Evolutionary conservation across 2,329 filamentous ascomycete genomes (phyloP).

Genomic region (Malbranchea zuffiana): DNA sequence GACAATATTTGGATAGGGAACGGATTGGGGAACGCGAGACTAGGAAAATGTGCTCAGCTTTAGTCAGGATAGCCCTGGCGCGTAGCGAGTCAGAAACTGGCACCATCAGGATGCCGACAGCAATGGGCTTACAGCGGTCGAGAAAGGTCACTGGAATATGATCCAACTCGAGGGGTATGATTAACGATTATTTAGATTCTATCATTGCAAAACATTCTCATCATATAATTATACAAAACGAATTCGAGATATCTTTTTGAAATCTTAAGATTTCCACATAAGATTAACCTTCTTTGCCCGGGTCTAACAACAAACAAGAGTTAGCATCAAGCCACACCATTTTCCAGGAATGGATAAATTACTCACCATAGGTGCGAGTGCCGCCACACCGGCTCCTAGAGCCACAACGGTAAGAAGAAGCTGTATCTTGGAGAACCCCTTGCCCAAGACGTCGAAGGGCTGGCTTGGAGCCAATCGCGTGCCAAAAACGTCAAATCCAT

Average conservation of each 20-base stretch:
- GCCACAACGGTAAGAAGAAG: constrained; percentile 75
- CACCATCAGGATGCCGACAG: no score
- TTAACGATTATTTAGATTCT: no score
- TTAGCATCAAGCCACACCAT: neutral
- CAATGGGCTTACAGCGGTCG: no score
- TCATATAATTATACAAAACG: no score
- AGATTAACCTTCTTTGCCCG: constrained; percentile 42
- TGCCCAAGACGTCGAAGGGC: constrained; percentile 83
- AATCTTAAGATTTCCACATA: constrained; percentile 16
- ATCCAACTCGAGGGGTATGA: no score
- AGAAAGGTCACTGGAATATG: no score
- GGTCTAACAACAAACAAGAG: constrained; percentile 25
- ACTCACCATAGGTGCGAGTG: constrained; percentile 79
- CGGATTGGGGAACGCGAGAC: neutral
- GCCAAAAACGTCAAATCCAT: constrained; percentile 78
- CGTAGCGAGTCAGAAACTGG: no score
- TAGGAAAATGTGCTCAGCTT: neutral
- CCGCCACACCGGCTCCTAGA: constrained; percentile 61
- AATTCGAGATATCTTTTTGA: no score
- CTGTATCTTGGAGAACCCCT: constrained; percentile 84
- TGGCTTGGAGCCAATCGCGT: constrained; percentile 78
- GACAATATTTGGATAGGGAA: constrained; percentile 1
- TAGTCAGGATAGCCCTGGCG: no score
- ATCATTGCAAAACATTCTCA: no score
- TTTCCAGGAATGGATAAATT: constrained; percentile 10